Evolutionary conservation across 2,329 filamentous ascomycete genomes (phyloP).

Genomic region (Diaporthe citri): DNA sequence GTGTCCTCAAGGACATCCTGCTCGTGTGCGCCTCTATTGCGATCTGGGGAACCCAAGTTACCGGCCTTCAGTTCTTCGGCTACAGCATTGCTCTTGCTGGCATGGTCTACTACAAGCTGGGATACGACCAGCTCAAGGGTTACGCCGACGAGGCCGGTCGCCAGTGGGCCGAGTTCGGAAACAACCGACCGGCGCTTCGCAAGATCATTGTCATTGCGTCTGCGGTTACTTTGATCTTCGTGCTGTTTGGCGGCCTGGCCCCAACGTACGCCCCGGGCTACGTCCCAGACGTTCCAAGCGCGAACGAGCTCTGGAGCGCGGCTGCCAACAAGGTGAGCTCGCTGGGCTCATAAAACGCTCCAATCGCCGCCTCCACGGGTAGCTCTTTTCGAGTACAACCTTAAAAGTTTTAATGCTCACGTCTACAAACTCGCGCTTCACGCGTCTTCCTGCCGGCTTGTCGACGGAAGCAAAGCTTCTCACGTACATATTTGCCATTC

Average conservation of each 20-base stretch:
- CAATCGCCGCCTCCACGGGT: not conserved
- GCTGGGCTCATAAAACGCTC: constrained; percentile 38
- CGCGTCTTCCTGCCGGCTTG: constrained; percentile 4
- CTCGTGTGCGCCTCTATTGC: constrained; percentile 84
- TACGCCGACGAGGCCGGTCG: constrained; percentile 79
- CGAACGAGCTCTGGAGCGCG: constrained; percentile 61
- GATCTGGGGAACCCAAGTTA: constrained; percentile 83
- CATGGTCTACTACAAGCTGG: constrained; percentile 89
- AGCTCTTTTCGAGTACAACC: not conserved
- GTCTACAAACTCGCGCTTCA: not conserved
- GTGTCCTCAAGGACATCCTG: constrained; percentile 89
- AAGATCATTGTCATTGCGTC: constrained; percentile 79
- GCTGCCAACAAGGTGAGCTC: constrained; percentile 65
- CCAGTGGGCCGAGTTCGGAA: constrained; percentile 89
- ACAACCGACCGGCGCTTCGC: constrained; percentile 80
- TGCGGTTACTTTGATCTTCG: constrained; percentile 74
- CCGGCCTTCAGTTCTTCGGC: constrained; percentile 83
- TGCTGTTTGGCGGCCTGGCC: constrained; percentile 77
- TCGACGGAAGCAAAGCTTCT: constrained; percentile 20
- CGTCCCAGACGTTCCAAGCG: constrained; percentile 55
- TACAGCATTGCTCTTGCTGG: constrained; percentile 84
- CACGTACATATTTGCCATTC: constrained; percentile 33
- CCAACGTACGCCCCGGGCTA: constrained; percentile 70
- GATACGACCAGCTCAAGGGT: constrained; percentile 84
- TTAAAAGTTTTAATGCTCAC: constrained; percentile 32